Base-by-base conservation (phyloP, 352 stramenopile species). In the Pythium phragmiticola region DNA sequence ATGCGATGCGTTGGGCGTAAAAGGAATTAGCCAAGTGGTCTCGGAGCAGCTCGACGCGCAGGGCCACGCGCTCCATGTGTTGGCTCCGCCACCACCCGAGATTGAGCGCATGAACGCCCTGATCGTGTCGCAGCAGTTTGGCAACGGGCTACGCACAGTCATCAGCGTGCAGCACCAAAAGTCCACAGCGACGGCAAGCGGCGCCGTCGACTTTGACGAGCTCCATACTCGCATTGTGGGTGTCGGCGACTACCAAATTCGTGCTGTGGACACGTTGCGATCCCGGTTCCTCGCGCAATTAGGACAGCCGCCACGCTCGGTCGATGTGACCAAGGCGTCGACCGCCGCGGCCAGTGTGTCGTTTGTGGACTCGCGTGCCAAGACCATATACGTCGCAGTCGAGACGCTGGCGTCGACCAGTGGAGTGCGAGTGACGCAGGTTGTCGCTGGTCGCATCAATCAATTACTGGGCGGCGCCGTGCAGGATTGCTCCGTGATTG, bases 161-260 rank as follows among this genome's bases (percentile, higher is more conserved):
- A 87, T 92, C 52, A 92, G 75, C 13, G 75, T 69, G 13, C 76
- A 84, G 34, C 80, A 90, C 39, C 83, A 90, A 45, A 86, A 92
- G 30, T 9, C 34, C 7, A 39, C 34, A 1, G 11, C 34, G 7
- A 72, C 73, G 34, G 64, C 69, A 2, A 80, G 80, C 60, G 69
- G 70, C 8, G 75, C 73, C 23, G 70, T 70, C 3, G 79, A 92
- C 55, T 92, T 90, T 52, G 79, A 90, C 50, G 66, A 84, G 43
- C 62, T 92, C n/a, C 80, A 86, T 43, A 70, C 66, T 41, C 74
- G 76, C 2, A 90, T 92, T 47, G 55, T 77, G n/a, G 74, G 65
- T 17, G 60, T 92, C 7, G 57, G 63, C 3, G 65, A 49, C 12
- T 89, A 82, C 41, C 68, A 80, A 43, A 68, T 93, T 43, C 73